Evolutionary conservation across 495 filamentous ascomycete species (phyloP), one percentile per base, ranked within the genome.

Genomic region (Apodospora peruviana): DNA sequence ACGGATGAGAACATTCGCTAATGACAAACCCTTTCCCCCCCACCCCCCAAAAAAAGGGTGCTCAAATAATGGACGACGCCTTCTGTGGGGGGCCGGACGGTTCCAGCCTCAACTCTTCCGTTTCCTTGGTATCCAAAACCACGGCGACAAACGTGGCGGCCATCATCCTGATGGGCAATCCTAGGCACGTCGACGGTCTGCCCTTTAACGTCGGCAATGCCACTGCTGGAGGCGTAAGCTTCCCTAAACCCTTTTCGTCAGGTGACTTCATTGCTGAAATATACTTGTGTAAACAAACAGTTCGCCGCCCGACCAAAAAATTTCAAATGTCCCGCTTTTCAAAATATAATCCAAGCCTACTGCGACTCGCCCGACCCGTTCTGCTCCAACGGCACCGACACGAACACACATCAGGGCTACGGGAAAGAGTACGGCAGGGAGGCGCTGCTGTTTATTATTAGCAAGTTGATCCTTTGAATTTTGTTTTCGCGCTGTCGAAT

Each of bases 301-400:
- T 83, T 84, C 43, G 81, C 75, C 41, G 71, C 75, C 17, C 73
- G 80, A 19, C 76, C 79, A 0, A 59, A 58, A 11, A 77, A 75
- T 10, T 82, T 78, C 48, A 57, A 36, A 37, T 83, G 81, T 57
- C 67, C 71, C 0, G 64, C 64, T 14, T 78, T 75, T 22, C 73
- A 74, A 16, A 55, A 52, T 40, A 73, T 72, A 48, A 76, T 82
- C 22, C 61, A 79, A 54, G 72, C 74, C 0, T 83, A 82, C 62
- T 83, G 81, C 56, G 80, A 83, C 53, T 60, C 74, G 9, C 54
- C 72, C 1, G 81, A 84, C 58, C 80, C 79, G 5, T 82, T 80
- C 56, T 84, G 80, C 64, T 78, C 76, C 50, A 80, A 78, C 37
- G 80, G 81, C 21, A 77, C 65, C 46, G 63, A 77, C 47, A 64